Percentiles rank a stretch among this genome's conserved stretches.
Conservation (phyloP, 148 eudicot species). For the Pharnaceum exiguum region DNA sequence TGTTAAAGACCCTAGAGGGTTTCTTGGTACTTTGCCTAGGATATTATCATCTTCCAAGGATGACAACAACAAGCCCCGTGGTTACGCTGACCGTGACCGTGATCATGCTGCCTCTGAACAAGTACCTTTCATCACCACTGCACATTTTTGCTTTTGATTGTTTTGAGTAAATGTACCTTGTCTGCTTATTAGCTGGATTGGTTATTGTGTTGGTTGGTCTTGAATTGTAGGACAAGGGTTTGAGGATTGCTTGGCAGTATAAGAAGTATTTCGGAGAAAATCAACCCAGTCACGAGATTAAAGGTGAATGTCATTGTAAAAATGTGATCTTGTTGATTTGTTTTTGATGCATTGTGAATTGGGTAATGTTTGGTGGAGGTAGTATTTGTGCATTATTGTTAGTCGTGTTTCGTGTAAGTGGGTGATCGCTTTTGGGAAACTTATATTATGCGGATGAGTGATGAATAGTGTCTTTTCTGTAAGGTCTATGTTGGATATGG, state of each 20-base stretch:
- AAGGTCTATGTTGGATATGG: not conserved
- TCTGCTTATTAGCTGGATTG: not conserved
- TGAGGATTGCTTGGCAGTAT: conserved; percentile 97
- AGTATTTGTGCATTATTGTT: too few relatives aligned
- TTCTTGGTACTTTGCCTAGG: conserved; percentile 91
- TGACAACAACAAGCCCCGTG: conserved; percentile 64
- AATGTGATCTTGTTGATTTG: not conserved
- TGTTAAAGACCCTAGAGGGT: conserved; percentile 70
- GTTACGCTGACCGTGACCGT: too few relatives aligned
- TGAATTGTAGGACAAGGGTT: conserved; percentile 55
- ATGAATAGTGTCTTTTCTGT: too few relatives aligned
- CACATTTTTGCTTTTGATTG: not conserved
- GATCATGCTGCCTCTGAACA: conserved; percentile 52
- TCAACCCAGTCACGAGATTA: conserved; percentile 34
- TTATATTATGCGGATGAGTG: not conserved
- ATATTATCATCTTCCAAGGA: conserved; percentile 63
- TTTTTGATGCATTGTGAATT: not conserved
- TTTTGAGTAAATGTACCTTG: not conserved
- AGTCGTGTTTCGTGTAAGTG: not conserved
- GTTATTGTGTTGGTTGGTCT: not conserved
- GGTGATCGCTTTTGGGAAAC: not conserved
- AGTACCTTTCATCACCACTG: too few relatives aligned
- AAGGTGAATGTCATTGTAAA: conserved; percentile 58
- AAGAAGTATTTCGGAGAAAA: conserved; percentile 75
- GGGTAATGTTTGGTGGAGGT: not conserved